These are phyloP conservation scores for Yamagishiella unicocca DNA, from an alignment of 139 green algal genomes.

Conservation along the genomic window DNA sequence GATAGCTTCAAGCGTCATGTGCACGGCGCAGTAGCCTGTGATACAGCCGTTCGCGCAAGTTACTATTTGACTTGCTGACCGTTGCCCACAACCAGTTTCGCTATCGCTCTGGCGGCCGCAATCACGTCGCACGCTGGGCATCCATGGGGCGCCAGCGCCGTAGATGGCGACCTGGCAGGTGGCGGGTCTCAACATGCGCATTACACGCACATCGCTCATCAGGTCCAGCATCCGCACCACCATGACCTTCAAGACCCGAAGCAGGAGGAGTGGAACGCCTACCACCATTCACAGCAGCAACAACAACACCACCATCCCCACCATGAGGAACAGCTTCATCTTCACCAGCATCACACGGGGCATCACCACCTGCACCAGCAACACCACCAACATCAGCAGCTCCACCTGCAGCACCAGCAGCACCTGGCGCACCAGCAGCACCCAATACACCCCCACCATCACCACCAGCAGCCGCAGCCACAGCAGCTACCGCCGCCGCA, in stretches of 20 bases:
- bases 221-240: background rate
- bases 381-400: background rate
- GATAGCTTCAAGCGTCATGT: no score
- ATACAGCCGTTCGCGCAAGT: no score
- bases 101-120: background rate
- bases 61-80: conserved; percentile 26
- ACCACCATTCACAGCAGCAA: background rate
- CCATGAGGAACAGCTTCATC: conserved; percentile 3
- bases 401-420: conserved; percentile 12
- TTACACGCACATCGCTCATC: conserved; percentile 3
- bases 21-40: no score
- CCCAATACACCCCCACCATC: background rate
- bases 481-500: background rate
- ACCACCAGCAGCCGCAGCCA: background rate
- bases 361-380: background rate
- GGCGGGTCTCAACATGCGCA: conserved; percentile 1
- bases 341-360: background rate
- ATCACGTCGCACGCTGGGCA: conserved; percentile 18
- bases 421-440: background rate
- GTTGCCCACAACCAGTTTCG: background rate
- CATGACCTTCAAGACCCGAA: background rate
- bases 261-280: conserved; percentile 31
- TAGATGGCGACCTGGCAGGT: conserved; percentile 32
- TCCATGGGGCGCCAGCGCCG: background rate
- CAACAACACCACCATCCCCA: conserved; percentile 2